Percentiles rank a stretch among this genome's conserved stretches.
Conservation (phyloP, 768 basidiomycete species). For the Pholiota molesta region DNA sequence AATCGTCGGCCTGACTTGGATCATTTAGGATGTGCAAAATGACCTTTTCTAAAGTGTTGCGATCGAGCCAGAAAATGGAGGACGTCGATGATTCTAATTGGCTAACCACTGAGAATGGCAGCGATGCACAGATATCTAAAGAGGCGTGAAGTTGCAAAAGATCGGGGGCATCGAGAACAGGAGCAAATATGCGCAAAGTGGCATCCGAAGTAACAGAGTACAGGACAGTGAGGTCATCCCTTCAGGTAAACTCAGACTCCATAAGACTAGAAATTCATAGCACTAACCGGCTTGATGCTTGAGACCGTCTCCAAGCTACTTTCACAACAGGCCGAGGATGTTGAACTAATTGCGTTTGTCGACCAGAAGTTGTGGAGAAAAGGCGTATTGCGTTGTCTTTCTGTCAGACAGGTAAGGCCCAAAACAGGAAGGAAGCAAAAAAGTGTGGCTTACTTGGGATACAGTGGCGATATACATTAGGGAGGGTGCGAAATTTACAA, state of each 20-base stretch:
- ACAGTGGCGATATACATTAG: constrained; percentile 73
- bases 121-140: constrained; percentile 69
- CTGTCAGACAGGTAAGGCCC: constrained; percentile 33
- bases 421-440: neutral
- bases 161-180: constrained; percentile 85
- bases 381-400: constrained; percentile 60
- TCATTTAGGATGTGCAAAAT: constrained; percentile 45
- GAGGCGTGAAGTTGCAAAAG: constrained; percentile 84
- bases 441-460: constrained; percentile 45
- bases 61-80: constrained; percentile 71
- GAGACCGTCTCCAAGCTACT: constrained; percentile 74
- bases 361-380: constrained; percentile 74
- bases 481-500: constrained; percentile 73
- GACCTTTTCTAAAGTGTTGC: constrained; percentile 54
- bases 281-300: constrained; percentile 60
- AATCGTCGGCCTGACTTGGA: constrained; percentile 43
- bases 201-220: constrained; percentile 87
- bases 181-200: constrained; percentile 81
- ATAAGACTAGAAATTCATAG: neutral
- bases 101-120: constrained; percentile 41
- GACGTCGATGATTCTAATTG: constrained; percentile 41
- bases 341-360: constrained; percentile 64
- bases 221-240: constrained; percentile 70
- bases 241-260: constrained; percentile 27
- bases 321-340: constrained; percentile 78